Base-by-base conservation (phyloP, 257 asterid genomes). In the Solanum ossicruentum region DNA sequence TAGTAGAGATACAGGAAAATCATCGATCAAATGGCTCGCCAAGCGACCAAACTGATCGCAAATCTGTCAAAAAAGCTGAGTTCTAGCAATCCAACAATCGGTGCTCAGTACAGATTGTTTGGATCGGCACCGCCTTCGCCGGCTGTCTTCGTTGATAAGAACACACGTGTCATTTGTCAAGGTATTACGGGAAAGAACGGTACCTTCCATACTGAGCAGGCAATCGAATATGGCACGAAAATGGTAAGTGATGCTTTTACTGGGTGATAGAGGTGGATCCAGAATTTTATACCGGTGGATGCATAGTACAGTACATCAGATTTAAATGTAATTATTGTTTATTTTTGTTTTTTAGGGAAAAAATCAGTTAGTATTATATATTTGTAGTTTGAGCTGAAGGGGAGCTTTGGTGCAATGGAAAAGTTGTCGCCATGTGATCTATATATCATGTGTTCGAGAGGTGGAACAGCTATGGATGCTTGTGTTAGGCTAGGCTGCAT, bases 131-230 rank as follows among this genome's bases (percentile, higher is more conserved):
- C 97, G 16, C 95, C 98, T 7, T 90, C 98, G 15, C 95, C 98
- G 0, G 97, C 95, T 52, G 98, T 94, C 7, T 96, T 96, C 85
- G 98, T 96, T 23, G 98, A 96, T 88, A 96, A 96, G 90, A 96
- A 96, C 90, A 96, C 99, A 43, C 94, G 99, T 83, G 97, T 94
- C 87, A 93, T 96, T 75, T 94, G 99, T 87, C 99, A 96, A 84
- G 99, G 99, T 3, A 94, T 96, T 91, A 96, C 98, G 61, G 99
- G 99, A 1, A 96, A 96, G 88, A 96, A 93, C 83, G 99, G 99
- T 58, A 94, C 98, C 39, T 94, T 96, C 71, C 99, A 96, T 87
- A 93, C 99, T 1, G 99, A 96, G 81, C 98, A 93, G 78, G 99
- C 99, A 82, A 94, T 96, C 41, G 98, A 96, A 63, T 96, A 96